phyloP scores from a whole-genome alignment of 2,329 filamentous ascomycete species.

The Fusarium compactum region DNA sequence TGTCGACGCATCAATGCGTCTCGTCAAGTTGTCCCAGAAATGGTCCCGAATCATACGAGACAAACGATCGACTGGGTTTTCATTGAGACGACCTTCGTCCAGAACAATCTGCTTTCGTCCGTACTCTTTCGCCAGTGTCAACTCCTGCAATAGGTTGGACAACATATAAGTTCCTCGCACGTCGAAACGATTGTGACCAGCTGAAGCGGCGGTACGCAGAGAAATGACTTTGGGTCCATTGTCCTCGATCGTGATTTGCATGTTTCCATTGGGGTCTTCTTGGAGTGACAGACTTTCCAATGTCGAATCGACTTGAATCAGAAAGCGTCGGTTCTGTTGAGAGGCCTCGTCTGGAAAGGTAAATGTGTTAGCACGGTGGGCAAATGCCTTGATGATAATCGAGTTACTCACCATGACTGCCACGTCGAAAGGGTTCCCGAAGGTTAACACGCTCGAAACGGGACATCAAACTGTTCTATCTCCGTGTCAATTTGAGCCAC shows the following conservation, averaged over 20 bases:
- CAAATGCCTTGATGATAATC: not conserved
- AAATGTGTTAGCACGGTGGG: constrained; percentile 12
- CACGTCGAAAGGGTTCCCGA: constrained; percentile 67
- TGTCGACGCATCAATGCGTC: constrained; percentile 88
- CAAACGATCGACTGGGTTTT: constrained; percentile 92
- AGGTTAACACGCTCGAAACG: constrained; percentile 65
- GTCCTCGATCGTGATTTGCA: constrained; percentile 98
- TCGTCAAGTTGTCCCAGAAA: constrained; percentile 93
- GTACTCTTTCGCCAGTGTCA: constrained; percentile 91
- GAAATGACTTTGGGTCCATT: constrained; percentile 90
- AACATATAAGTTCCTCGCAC: constrained; percentile 97
- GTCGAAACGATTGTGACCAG: constrained; percentile 88
- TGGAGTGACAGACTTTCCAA: constrained; percentile 82
- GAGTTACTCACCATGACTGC: constrained; percentile 65
- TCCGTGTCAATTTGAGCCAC: constrained; percentile 46
- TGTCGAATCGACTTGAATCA: constrained; percentile 88
- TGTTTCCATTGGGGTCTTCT: constrained; percentile 94
- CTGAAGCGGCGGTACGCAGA: constrained; percentile 86
- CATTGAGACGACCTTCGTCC: constrained; percentile 90
- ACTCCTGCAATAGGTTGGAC: constrained; percentile 94
- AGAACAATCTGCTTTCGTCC: constrained; percentile 90
- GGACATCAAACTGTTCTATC: constrained; percentile 65
- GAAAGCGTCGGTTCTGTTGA: constrained; percentile 77
- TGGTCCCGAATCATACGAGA: constrained; percentile 87
- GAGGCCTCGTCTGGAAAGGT: constrained; percentile 75